A percentile compares a stretch with the other conserved stretches of the same genome.
Conservation (phyloP, 2,329 filamentous ascomycete species). For the Arthroderma sp. region DNA sequence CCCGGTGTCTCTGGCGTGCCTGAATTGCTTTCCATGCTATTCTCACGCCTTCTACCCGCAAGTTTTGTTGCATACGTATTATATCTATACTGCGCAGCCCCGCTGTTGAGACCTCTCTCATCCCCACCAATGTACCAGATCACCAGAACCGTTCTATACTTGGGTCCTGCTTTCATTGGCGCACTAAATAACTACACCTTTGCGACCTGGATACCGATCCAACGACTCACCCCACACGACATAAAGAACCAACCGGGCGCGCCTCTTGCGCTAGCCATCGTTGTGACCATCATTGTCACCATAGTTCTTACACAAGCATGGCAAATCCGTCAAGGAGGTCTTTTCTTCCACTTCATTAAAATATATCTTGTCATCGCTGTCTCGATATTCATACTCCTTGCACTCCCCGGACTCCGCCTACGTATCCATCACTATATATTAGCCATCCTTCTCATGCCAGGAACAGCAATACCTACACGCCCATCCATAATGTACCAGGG, state of each 20-base stretch:
- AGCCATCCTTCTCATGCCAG: slow-evolving; percentile 72
- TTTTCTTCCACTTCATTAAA: slow-evolving; percentile 63
- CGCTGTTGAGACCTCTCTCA: slow-evolving; percentile 57
- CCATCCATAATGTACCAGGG: slow-evolving; percentile 80
- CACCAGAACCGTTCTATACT: slow-evolving; percentile 81
- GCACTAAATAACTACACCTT: slow-evolving; percentile 92
- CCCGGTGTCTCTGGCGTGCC: slow-evolving; percentile 57
- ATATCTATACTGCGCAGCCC: slow-evolving; percentile 67
- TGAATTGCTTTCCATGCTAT: slow-evolving; percentile 60
- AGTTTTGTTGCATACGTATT: slow-evolving; percentile 80
- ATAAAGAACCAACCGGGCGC: slow-evolving; percentile 81
- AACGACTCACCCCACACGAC: slow-evolving; percentile 82
- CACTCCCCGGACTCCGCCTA: slow-evolving; percentile 64
- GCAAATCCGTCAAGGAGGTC: slow-evolving; percentile 73
- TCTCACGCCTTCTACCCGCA: slow-evolving; percentile 75
- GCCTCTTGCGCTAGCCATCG: slow-evolving; percentile 64
- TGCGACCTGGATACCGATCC: slow-evolving; percentile 73
- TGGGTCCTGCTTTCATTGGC: slow-evolving; percentile 83
- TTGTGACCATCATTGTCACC: slow-evolving; percentile 56
- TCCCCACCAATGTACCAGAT: slow-evolving; percentile 52
- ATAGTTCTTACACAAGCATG: slow-evolving; percentile 68
- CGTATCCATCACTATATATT: slow-evolving; percentile 94
- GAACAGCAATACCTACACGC: slow-evolving; percentile 77
- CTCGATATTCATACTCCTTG: slow-evolving; percentile 57
- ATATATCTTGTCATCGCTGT: slow-evolving; percentile 60